Percentiles rank a stretch among this genome's conserved stretches.
phyloP scores from a whole-genome alignment of 306 rosid genomes.

The Pterocarpus santalinus region DNA sequence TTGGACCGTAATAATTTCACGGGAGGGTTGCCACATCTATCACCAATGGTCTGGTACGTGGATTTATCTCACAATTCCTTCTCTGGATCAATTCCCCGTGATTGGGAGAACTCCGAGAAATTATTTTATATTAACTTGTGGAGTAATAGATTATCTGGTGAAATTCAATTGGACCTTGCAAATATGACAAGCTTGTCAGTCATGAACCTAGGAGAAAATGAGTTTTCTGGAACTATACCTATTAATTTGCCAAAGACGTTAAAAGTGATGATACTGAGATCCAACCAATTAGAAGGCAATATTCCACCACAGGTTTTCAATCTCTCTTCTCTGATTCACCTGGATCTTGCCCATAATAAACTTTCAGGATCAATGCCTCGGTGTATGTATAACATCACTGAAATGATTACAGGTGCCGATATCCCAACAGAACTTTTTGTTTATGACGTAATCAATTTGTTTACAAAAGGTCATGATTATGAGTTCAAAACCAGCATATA shows the following conservation, averaged over 20 bases:
- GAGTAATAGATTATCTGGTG: conserved; percentile 12
- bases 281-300: conserved; percentile 18
- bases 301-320: background rate
- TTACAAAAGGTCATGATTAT: background rate
- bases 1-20: background rate
- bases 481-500: rapidly evolving
- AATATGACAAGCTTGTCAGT: rapidly evolving
- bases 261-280: background rate
- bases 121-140: background rate
- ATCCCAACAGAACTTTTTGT: background rate
- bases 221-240: too few species aligned
- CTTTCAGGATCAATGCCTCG: conserved; percentile 17
- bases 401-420: background rate
- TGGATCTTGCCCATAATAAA: conserved; percentile 30
- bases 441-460: background rate
- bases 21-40: conserved; percentile 6
- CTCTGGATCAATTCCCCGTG: conserved; percentile 18
- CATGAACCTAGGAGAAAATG: too few species aligned
- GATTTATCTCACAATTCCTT: conserved; percentile 18
- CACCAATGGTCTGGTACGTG: background rate
- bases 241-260: too few species aligned
- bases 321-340: background rate
- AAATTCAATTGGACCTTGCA: conserved; percentile 1
- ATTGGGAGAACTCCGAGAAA: background rate
- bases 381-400: background rate